These are phyloP conservation scores for Colletotrichum magnum DNA, from an alignment of 2,329 filamentous ascomycete species.

Conservation along the genomic window DNA sequence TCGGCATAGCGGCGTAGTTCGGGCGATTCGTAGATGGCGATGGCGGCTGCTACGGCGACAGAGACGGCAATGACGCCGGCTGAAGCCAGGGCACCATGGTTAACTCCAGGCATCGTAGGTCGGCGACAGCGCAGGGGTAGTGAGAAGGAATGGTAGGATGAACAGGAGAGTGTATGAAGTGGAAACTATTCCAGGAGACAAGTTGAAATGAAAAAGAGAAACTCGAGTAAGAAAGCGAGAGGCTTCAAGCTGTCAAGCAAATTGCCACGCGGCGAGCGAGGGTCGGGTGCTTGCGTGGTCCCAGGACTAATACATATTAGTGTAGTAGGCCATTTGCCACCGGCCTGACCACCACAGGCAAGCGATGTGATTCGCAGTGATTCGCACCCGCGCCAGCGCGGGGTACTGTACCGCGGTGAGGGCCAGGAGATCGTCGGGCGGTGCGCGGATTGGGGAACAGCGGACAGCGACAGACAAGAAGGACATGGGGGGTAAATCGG, in stretches of 20 bases:
- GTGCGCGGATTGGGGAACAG: constrained; percentile 21
- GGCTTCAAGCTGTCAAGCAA: constrained; percentile 21
- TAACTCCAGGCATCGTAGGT: constrained; percentile 64
- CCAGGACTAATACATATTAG: background rate
- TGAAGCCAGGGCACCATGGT: constrained; percentile 68
- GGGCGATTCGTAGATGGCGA: constrained; percentile 75
- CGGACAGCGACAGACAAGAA: background rate
- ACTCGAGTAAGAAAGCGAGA: background rate
- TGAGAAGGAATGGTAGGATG: background rate
- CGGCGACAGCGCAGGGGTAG: background rate
- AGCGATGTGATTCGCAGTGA: constrained; percentile 39
- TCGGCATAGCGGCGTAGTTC: constrained; percentile 74
- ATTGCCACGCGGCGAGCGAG: constrained; percentile 32
- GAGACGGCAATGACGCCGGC: constrained; percentile 71
- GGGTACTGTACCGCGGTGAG: constrained; percentile 35
- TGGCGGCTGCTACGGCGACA: constrained; percentile 69
- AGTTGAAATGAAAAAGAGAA: background rate
- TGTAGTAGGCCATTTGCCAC: constrained; percentile 30
- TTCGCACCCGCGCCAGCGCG: constrained; percentile 35
- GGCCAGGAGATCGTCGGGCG: constrained; percentile 37
- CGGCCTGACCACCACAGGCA: constrained; percentile 40
- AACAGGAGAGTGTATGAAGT: background rate
- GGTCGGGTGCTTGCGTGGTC: constrained; percentile 36
- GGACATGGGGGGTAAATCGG: constrained; percentile 6
- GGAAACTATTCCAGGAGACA: background rate